Conservation (phyloP, 768 basidiomycete species). For the Mrakia frigida region DNA sequence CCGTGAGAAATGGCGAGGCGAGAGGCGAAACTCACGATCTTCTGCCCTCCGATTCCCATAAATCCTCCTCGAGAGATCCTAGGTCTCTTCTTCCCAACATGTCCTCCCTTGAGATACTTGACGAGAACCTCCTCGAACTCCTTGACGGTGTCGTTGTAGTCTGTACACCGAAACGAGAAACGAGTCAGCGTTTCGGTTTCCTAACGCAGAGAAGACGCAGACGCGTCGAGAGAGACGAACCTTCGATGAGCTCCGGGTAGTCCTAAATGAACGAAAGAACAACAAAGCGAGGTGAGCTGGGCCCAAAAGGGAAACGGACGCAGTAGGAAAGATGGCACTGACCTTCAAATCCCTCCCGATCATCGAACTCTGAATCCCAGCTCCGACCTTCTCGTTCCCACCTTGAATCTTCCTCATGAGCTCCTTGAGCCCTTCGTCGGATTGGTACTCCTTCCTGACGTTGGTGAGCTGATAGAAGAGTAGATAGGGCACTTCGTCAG, state of each 20-base stretch:
- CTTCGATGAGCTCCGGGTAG: constrained; percentile 75
- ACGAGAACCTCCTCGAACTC: constrained; percentile 86
- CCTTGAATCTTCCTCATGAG: constrained; percentile 41
- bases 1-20: background rate
- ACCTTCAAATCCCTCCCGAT: constrained; percentile 32
- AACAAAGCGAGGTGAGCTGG: background rate
- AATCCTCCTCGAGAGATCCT: constrained; percentile 71
- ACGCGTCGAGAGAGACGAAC: background rate
- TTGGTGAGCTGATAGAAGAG: constrained; percentile 50
- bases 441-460: constrained; percentile 73
- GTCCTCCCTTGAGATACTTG: constrained; percentile 77
- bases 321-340: background rate
- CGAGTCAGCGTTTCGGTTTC: background rate
- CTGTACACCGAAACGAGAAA: background rate
- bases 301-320: background rate
- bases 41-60: constrained; percentile 74
- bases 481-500: background rate
- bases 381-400: constrained; percentile 29
- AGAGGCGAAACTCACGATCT: constrained; percentile 48
- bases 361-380: constrained; percentile 24
- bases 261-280: constrained; percentile 53
- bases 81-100: constrained; percentile 67
- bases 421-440: constrained; percentile 67
- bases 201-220: no score
- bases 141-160: constrained; percentile 76